Evolutionary conservation across 192 early-diverging fungal genomes (phyloP), one percentile per base, ranked within the genome.

Genomic region (Backusella tarrabulga): DNA sequence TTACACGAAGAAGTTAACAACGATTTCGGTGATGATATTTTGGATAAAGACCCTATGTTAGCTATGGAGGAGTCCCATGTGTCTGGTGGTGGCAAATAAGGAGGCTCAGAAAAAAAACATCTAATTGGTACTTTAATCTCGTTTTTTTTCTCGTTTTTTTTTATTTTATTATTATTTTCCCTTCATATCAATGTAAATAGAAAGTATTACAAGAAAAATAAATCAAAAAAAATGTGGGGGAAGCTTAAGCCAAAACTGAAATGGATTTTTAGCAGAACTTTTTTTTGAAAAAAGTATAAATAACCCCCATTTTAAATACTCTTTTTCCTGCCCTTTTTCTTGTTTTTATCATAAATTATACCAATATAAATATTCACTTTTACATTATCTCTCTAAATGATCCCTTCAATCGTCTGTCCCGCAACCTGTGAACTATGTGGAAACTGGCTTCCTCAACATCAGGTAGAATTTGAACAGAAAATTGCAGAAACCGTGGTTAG

Each of bases 351-450:
- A 29, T 63, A 63, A 56, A 63, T 8, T 63, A 26, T 63, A 63
- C 11, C 21, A 63, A 63, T 29, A 63, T 11, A 29, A 63, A 29
- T 63, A 14, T 26, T 72, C 29, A 12, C 38, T 71, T 40, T 71
- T 71, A 26, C 11, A 15, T 44, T 42, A 21, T 41, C 32, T 42
- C 35, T 71, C 36, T 29, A 19, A 12, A 44, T 74, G 34, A 36
- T 56, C n/a, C 50, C 72, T 54, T 50, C n/a, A 50, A 66, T 71
- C 34, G 12, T 52, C 23, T 76, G 69, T 29, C 78, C 78, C 7
- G 78, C 78, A 46, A 79, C 78, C 21, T 79, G 78, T 66, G 78
- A 79, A 71, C 44, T 79, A 12, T 79, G 78, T 41, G 73, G 73
- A 15, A 63, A 75, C 44, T 79, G 78, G 78, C n/a, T 79, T 17